Conservation (phyloP, 2,329 filamentous ascomycete species). For the Exophiala mesophila region DNA sequence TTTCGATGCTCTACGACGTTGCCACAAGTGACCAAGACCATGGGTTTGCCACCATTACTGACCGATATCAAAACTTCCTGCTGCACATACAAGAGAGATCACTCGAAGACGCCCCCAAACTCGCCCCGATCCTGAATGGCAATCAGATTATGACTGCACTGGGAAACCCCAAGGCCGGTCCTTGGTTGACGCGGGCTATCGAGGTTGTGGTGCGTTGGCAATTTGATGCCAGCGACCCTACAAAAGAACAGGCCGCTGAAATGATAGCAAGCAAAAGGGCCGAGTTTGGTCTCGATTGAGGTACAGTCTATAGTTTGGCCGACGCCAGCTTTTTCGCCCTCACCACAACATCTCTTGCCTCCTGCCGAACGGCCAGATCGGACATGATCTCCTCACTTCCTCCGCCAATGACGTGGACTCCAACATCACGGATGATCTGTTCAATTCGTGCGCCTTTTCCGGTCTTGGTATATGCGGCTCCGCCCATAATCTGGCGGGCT, state of each 20-base stretch:
- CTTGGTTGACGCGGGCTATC: constrained; percentile 78
- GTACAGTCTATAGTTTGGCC: constrained; percentile 22
- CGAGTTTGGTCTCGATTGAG: constrained; percentile 44
- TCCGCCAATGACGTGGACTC: constrained; percentile 59
- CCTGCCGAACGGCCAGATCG: constrained; percentile 63
- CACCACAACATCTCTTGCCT: constrained; percentile 60
- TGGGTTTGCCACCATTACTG: constrained; percentile 15
- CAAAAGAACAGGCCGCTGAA: constrained; percentile 29
- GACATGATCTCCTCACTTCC: constrained; percentile 70
- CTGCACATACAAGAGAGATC: constrained; percentile 45
- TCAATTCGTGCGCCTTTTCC: constrained; percentile 69
- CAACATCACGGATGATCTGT: constrained; percentile 60
- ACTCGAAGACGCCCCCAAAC: constrained; percentile 44
- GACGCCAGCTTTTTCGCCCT: constrained; percentile 18
- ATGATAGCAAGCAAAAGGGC: constrained; percentile 51
- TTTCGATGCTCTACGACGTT: constrained; percentile 21
- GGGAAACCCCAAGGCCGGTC: constrained; percentile 61
- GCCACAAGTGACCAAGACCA: constrained; percentile 2
- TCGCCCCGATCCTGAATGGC: constrained; percentile 67
- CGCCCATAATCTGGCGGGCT: constrained; percentile 58
- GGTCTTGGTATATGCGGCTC: constrained; percentile 64
- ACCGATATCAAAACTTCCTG: constrained; percentile 50
- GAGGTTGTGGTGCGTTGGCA: constrained; percentile 85
- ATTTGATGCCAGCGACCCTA: constrained; percentile 57
- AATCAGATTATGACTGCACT: constrained; percentile 65